Evolutionary conservation across 2,329 filamentous ascomycete genomes (phyloP), one percentile per base, ranked within the genome.

Genomic region (Shiraia sp.): DNA sequence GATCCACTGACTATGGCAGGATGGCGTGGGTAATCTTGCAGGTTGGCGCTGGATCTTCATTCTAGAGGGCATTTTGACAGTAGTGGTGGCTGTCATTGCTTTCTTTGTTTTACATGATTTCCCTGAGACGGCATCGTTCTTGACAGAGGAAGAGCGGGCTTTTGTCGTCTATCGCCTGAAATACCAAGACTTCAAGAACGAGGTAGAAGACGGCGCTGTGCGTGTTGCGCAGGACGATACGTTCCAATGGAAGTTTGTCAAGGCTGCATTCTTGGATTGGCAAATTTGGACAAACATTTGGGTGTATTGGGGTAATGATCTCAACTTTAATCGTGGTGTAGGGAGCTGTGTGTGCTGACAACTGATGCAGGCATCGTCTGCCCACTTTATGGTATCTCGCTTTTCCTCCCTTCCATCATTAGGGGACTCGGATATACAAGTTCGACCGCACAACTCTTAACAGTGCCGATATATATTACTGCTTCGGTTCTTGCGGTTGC

Each of bases 151-250:
- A 25, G 75, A 79, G 45, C 68, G 82, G 1, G 72, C 73, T 0
- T 81, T 79, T 45, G 79, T 89, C 32, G 77, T 81, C 5, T 75
- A 77, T 14, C 79, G 87, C 0, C 73, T 90, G 1, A 81, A 82
- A 8, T 66, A 56, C 17, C 64, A 66, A 24, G 57, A 57, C 2
- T 72, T 68, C 60, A 74, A 73, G 51, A 38, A 57, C 6, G 45
- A 66, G 69, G 75, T 76, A 0, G 78, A 81, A 0, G 78, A 80
- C 5, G 75, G 77, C 1, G 84, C 88, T 45, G 81, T 79, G 42
- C 84, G 88, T 51, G 84, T 86, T 0, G 87, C 81, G 0, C 79
- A 83, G 6, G 74, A 84, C 35, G 87, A 91, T 53, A 65, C 71
- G 0, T 90, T 91, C 57, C 78, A 74, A 12, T 90, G 87, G 87